These are phyloP conservation scores for Alternaria sp. DNA, from an alignment of 2,329 filamentous ascomycete species.

Conservation along the genomic window DNA sequence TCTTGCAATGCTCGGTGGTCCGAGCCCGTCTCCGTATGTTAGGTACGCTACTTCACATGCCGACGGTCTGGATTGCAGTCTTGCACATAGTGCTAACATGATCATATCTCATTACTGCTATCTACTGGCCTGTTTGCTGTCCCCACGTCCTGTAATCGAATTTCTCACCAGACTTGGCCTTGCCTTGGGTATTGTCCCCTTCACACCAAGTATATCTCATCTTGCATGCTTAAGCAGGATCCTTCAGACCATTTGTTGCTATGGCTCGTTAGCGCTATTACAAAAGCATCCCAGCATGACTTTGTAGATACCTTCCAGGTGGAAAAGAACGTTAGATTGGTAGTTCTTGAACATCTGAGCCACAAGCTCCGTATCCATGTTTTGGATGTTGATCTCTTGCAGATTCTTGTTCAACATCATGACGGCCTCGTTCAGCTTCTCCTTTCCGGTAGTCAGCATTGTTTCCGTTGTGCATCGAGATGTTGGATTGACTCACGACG, in stretches of 20 bases:
- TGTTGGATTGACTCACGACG: conserved; percentile 70
- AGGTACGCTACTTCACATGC: not conserved
- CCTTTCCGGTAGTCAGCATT: conserved; percentile 61
- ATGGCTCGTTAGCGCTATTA: not conserved
- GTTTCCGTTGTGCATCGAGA: not conserved
- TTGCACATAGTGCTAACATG: not conserved
- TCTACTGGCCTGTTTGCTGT: not conserved
- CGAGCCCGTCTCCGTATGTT: conserved; percentile 28
- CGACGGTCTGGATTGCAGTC: not conserved
- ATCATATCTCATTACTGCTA: conserved; percentile 9
- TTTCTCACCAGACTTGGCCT: not conserved
- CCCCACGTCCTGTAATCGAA: not conserved
- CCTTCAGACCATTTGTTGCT: conserved; percentile 86
- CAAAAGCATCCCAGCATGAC: conserved; percentile 3
- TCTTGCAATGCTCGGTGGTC: conserved; percentile 27
- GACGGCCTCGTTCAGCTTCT: conserved; percentile 95
- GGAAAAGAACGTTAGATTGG: conserved; percentile 95
- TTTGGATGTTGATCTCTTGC: conserved; percentile 96
- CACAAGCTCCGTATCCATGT: conserved; percentile 98
- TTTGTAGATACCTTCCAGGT: conserved; percentile 78
- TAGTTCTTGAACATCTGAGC: conserved; percentile 99
- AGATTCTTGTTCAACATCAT: conserved; percentile 92
- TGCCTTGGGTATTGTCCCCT: not conserved
- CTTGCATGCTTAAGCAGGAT: conserved; percentile 64
- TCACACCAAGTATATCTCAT: not conserved